phyloP scores from a whole-genome alignment of 2,329 filamentous ascomycete species.

The Coniochaeta sp. region DNA sequence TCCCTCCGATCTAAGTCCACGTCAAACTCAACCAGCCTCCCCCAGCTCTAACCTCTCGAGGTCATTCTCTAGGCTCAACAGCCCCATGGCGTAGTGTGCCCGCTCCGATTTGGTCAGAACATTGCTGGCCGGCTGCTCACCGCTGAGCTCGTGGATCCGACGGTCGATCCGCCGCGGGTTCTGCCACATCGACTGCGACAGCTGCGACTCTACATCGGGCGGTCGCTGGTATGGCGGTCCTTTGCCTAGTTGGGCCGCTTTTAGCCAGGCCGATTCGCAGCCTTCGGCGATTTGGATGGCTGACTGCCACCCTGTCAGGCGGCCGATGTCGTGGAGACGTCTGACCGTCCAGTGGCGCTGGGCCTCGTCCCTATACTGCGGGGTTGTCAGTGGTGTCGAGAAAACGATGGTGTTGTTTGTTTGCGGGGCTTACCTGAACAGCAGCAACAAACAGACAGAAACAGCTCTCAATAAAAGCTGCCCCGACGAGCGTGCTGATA shows the following conservation, averaged over 20 bases:
- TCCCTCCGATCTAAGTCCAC: neutral
- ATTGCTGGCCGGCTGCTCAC: neutral
- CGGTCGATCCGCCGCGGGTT: constrained; percentile 44
- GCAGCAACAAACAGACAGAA: constrained; percentile 84
- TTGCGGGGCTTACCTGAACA: constrained; percentile 48
- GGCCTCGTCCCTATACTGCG: constrained; percentile 59
- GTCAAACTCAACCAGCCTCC: constrained; percentile 16
- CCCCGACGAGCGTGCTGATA: constrained; percentile 71
- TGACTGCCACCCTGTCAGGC: constrained; percentile 81
- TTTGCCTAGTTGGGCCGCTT: constrained; percentile 62
- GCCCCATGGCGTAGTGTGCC: constrained; percentile 69
- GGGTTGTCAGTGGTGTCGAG: neutral
- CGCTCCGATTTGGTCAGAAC: constrained; percentile 56
- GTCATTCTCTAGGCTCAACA: constrained; percentile 73
- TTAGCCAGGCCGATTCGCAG: constrained; percentile 79
- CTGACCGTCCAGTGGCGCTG: constrained; percentile 75
- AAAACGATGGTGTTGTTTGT: neutral
- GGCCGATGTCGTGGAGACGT: constrained; percentile 66
- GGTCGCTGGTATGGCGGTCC: constrained; percentile 66
- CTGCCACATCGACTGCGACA: constrained; percentile 37
- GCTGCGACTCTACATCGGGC: constrained; percentile 26
- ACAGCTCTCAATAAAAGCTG: constrained; percentile 73
- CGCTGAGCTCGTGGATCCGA: constrained; percentile 40
- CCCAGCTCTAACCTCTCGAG: constrained; percentile 55
- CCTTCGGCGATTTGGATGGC: constrained; percentile 74